Evolutionary conservation across 208 protist genomes (phyloP), one percentile per base, ranked within the genome.

Genomic region (Trypanosoma boissoni): DNA sequence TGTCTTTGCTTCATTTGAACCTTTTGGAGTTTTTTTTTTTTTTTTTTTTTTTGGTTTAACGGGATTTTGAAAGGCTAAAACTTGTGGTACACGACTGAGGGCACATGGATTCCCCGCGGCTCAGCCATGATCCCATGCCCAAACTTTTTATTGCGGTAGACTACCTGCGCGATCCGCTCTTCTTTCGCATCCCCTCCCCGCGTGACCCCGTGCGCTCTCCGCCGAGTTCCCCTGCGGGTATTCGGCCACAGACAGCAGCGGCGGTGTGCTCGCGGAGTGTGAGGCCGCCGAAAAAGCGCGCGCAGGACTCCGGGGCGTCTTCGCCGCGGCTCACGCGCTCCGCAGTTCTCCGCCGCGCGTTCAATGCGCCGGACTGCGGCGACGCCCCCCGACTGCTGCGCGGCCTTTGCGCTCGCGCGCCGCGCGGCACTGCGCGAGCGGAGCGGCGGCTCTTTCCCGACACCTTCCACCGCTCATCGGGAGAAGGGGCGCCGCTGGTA

Each of bases 151-250:
- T 69, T 9, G 54, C 62, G 16, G 39, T 50, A 3, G 75, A 77
- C 44, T 81, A 81, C 28, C 49, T 57, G 42, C 36, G 69, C n/a
- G 48, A 74, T 12, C 65, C 75, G 29, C 52, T 81, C 0, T 77
- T 77, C 42, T 81, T 81, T 50, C 51, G 52, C 5, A 59, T 66
- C 43, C 60, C 60, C 12, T 51, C 60, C 2, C 37, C 49, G 20
- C 49, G 42, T 10, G 29, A 31, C 4, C 49, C 42, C 8, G 0
- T 26, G 3, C 10, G 4, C 6, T 12, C 21, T 16, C 18, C 16
- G 34, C 31, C 48, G 21, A 26, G 6, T 24, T 12, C 34, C 34
- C 34, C 34, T 12, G 8, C 34, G 34, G 8, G 34, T 12, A 6
- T 16, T 16, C 34, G 8, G 34, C 12, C 34, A 16, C 34, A 6